phyloP scores from a whole-genome alignment of 2,329 filamentous ascomycete genomes.

The Eutypa lata region DNA sequence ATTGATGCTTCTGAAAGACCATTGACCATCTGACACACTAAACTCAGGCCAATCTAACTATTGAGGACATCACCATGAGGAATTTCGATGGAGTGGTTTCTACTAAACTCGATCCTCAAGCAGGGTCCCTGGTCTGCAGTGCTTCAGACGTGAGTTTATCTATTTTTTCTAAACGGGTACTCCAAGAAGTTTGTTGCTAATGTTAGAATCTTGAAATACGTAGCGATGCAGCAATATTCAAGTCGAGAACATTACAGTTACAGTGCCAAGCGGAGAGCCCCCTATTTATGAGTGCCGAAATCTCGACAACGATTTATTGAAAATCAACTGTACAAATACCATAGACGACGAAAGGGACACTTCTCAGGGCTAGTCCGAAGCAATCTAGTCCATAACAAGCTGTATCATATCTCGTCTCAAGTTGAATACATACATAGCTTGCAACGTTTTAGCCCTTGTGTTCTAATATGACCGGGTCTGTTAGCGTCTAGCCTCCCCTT shows the following conservation, averaged over 20 bases:
- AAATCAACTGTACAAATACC: constrained; percentile 9
- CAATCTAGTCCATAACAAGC: not conserved
- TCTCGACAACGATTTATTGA: constrained; percentile 12
- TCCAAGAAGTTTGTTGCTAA: not conserved
- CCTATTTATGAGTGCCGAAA: constrained; percentile 17
- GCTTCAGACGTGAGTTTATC: constrained; percentile 13
- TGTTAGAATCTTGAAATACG: not conserved
- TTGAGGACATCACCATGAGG: constrained; percentile 18
- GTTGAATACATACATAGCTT: too few species aligned
- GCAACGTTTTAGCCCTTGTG: too few species aligned
- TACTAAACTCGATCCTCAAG: constrained; percentile 12
- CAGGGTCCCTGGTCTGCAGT: constrained; percentile 16
- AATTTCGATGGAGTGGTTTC: constrained; percentile 16
- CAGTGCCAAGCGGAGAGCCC: constrained; percentile 11
- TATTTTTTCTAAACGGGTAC: not conserved
- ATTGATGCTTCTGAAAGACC: not conserved
- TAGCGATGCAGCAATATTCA: constrained; percentile 16
- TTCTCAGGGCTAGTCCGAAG: constrained; percentile 4
- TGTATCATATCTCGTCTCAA: too few species aligned
- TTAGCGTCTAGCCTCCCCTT: too few species aligned
- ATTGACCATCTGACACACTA: not conserved
- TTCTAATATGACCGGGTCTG: too few species aligned
- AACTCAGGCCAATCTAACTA: constrained; percentile 15
- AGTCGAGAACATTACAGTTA: constrained; percentile 13
- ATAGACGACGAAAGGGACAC: constrained; percentile 3